Evolutionary conservation across 176 grass and related monocot genomes (phyloP).

Genomic region (Cymbopogon citratus): DNA sequence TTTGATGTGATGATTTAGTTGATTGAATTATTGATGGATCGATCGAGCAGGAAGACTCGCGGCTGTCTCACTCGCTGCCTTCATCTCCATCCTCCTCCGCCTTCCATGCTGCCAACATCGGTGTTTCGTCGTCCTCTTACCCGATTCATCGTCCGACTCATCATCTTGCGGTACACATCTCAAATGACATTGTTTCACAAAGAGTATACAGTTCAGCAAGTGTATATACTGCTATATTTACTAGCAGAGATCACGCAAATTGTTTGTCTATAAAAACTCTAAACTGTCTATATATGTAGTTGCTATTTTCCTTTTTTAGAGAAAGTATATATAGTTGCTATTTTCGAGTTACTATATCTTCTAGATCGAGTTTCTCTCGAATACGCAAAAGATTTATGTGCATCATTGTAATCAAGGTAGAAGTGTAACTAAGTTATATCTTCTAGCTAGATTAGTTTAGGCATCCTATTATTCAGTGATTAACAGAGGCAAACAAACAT

Average conservation of each 20-base stretch:
- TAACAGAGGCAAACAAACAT: not conserved
- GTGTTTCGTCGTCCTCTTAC: conserved; percentile 17
- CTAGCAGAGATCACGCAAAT: not conserved
- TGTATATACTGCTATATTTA: not conserved
- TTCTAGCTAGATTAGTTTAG: not conserved
- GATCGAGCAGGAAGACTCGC: conserved; percentile 30
- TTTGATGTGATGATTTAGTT: conserved; percentile 22
- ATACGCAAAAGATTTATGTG: too few species aligned
- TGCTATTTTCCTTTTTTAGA: too few species aligned
- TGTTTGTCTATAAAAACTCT: too few species aligned
- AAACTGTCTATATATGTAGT: too few species aligned
- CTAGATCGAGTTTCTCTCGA: too few species aligned
- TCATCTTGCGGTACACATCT: conserved; percentile 16
- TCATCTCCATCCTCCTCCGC: conserved; percentile 32
- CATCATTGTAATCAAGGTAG: too few species aligned
- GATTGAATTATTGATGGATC: not conserved
- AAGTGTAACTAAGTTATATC: too few species aligned
- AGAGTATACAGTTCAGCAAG: too few species aligned
- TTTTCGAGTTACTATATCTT: not conserved
- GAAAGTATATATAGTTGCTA: not conserved
- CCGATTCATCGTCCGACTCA: conserved; percentile 20
- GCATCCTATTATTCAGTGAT: not conserved
- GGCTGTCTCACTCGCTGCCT: conserved; percentile 21
- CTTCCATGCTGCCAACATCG: conserved; percentile 17
- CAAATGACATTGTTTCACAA: too few species aligned